Evolutionary conservation across 345 rosid species (phyloP).

Genomic region (Eucalyptus paniculata): DNA sequence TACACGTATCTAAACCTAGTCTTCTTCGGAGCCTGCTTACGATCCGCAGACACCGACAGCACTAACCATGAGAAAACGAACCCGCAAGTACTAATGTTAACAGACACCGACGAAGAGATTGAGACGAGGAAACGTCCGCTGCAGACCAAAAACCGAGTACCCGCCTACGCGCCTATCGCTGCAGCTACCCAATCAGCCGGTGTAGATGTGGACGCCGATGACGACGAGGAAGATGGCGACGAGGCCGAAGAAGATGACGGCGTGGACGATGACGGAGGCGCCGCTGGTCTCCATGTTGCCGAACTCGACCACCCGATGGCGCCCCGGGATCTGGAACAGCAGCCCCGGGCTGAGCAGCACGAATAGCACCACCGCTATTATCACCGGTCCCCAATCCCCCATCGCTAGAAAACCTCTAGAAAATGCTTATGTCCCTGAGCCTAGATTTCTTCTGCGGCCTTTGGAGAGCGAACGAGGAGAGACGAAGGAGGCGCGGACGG

Average conservation of each 20-base stretch:
- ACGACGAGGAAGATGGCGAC: constrained; percentile 28
- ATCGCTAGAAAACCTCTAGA: background rate
- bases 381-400: constrained; percentile 48
- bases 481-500: background rate
- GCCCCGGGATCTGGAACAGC: constrained; percentile 40
- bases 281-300: constrained; percentile 33
- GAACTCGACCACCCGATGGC: constrained; percentile 14
- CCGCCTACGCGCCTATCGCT: background rate
- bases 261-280: constrained; percentile 33
- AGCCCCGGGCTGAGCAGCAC: constrained; percentile 41
- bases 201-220: constrained; percentile 18
- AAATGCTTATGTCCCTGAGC: background rate
- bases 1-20: background rate
- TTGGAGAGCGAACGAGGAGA: background rate
- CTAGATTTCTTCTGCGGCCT: background rate
- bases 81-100: background rate
- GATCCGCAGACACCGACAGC: background rate
- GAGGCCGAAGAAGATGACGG: constrained; percentile 26
- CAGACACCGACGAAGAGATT: background rate
- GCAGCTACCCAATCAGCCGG: background rate
- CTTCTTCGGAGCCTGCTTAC: background rate
- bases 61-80: background rate
- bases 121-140: background rate
- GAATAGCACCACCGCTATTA: constrained; percentile 30
- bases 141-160: background rate